Percentiles rank a stretch among this genome's conserved stretches.
phyloP scores from a whole-genome alignment of 805 yeast species.

The Grigorovia humatica region DNA sequence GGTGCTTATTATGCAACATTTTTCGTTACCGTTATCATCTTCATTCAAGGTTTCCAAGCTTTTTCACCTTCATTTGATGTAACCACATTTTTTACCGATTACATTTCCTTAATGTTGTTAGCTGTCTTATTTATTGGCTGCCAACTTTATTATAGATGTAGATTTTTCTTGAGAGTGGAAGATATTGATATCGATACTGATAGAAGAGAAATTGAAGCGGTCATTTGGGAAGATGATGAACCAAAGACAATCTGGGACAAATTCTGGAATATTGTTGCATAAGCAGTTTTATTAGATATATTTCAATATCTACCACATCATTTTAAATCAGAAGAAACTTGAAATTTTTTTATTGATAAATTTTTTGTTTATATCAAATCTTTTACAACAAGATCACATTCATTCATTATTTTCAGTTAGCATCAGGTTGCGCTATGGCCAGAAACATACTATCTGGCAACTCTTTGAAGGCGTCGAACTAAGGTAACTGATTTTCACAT shows the following conservation, averaged over 20 bases:
- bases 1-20: conserved; percentile 51
- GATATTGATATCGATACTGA: conserved; percentile 59
- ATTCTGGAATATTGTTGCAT: conserved; percentile 35
- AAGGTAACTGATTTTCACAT: too few relatives aligned
- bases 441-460: too few relatives aligned
- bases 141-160: conserved; percentile 40
- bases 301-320: too few relatives aligned
- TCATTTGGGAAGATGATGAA: conserved; percentile 42
- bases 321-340: not conserved
- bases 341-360: not conserved
- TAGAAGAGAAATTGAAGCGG: conserved; percentile 48
- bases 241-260: conserved; percentile 45
- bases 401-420: not conserved
- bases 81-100: conserved; percentile 50
- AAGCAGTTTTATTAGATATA: conserved; percentile 1
- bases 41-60: conserved; percentile 58
- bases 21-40: conserved; percentile 43
- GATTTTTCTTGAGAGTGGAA: conserved; percentile 38
- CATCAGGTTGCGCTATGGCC: not conserved
- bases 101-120: conserved; percentile 51
- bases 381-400: not conserved
- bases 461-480: too few relatives aligned
- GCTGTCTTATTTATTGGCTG: conserved; percentile 40
- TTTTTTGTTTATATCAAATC: not conserved
- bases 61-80: conserved; percentile 47